Percentiles rank a stretch among this genome's conserved stretches.
phyloP scores from a whole-genome alignment of 257 asterid genomes.

The Mitragyna speciosa region DNA sequence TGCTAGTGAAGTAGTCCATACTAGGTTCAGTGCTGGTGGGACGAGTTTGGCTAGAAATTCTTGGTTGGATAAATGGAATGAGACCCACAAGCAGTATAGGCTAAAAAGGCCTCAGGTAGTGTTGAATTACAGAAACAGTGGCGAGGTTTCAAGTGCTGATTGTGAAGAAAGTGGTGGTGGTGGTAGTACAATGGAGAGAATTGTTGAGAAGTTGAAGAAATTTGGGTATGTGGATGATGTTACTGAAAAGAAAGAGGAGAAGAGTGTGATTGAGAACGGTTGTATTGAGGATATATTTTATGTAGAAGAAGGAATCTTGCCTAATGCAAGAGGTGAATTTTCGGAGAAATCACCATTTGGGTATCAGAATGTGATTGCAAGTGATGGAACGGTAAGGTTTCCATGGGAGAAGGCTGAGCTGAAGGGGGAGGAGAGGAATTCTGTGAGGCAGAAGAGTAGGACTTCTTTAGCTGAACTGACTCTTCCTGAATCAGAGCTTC shows the following conservation, averaged over 20 bases:
- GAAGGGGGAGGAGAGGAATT: slow-evolving; percentile 31
- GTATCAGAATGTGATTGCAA: slow-evolving; percentile 41
- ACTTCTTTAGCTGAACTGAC: slow-evolving; percentile 72
- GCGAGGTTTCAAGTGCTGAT: slow-evolving; percentile 66
- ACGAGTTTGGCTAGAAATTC: slow-evolving; percentile 37
- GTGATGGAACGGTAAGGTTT: slow-evolving; percentile 53
- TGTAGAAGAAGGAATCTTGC: slow-evolving; percentile 81
- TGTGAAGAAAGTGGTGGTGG: slow-evolving; percentile 67
- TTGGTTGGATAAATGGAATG: slow-evolving; percentile 84
- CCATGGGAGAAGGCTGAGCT: slow-evolving; percentile 73
- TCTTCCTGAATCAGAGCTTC: slow-evolving; percentile 74
- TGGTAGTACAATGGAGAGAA: slow-evolving; percentile 90
- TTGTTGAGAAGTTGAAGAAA: slow-evolving; percentile 82
- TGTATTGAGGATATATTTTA: slow-evolving; percentile 78
- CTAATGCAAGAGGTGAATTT: slow-evolving; percentile 79
- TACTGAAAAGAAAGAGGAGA: slow-evolving; percentile 34
- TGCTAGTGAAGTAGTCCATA: slow-evolving; percentile 3
- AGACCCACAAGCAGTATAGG: slow-evolving; percentile 29
- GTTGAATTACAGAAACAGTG: slow-evolving; percentile 53
- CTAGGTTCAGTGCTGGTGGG: slow-evolving; percentile 22
- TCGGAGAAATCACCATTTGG: slow-evolving; percentile 58
- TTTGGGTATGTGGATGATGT: slow-evolving; percentile 78
- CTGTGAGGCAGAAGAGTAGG: slow-evolving; percentile 59
- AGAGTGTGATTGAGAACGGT: slow-evolving; percentile 61
- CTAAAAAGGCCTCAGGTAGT: slow-evolving; percentile 45